A percentile compares a stretch with the other conserved stretches of the same genome.
Conservation (phyloP, 2,329 filamentous ascomycete genomes). For the Knoxdaviesia proteae region DNA sequence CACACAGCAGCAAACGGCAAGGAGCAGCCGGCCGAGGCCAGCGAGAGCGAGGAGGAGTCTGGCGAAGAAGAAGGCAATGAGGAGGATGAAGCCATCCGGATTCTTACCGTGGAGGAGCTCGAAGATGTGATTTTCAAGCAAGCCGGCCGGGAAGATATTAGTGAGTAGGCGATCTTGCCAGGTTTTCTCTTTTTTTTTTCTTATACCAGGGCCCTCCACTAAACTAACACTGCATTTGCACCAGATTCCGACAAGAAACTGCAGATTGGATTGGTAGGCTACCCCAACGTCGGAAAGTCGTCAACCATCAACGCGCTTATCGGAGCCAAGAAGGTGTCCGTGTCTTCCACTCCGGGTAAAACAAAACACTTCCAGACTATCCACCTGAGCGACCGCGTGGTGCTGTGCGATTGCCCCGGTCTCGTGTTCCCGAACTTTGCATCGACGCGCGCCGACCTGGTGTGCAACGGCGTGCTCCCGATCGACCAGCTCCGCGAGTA, state of each 20-base stretch:
- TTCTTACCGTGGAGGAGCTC: slow-evolving; percentile 80
- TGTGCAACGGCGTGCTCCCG: slow-evolving; percentile 83
- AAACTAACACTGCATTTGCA: slow-evolving; percentile 4
- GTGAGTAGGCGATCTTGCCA: slow-evolving; percentile 22
- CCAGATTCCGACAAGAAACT: slow-evolving; percentile 41
- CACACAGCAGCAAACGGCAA: slow-evolving; percentile 17
- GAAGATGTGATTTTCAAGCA: slow-evolving; percentile 73
- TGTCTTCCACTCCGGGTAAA: slow-evolving; percentile 92
- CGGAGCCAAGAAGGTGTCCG: slow-evolving; percentile 93
- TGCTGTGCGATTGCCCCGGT: slow-evolving; percentile 95
- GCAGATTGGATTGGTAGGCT: slow-evolving; percentile 83
- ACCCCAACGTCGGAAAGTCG: slow-evolving; percentile 97
- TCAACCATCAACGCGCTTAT: slow-evolving; percentile 99
- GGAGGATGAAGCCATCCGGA: slow-evolving; percentile 40
- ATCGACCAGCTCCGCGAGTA: slow-evolving; percentile 94
- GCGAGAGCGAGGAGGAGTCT: slow-evolving; percentile 29
- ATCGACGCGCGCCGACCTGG: slow-evolving; percentile 85
- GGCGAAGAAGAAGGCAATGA: slow-evolving; percentile 15
- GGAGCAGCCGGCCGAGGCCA: slow-evolving; percentile 16
- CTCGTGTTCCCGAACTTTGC: slow-evolving; percentile 97
- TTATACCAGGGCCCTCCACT: neutral
- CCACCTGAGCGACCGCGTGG: slow-evolving; percentile 70
- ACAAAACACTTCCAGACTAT: slow-evolving; percentile 99
- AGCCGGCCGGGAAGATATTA: slow-evolving; percentile 16
- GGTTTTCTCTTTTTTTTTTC: slow-evolving; percentile 6